Conservation (phyloP, 805 yeast species). For the Starmerella riodocensis region DNA sequence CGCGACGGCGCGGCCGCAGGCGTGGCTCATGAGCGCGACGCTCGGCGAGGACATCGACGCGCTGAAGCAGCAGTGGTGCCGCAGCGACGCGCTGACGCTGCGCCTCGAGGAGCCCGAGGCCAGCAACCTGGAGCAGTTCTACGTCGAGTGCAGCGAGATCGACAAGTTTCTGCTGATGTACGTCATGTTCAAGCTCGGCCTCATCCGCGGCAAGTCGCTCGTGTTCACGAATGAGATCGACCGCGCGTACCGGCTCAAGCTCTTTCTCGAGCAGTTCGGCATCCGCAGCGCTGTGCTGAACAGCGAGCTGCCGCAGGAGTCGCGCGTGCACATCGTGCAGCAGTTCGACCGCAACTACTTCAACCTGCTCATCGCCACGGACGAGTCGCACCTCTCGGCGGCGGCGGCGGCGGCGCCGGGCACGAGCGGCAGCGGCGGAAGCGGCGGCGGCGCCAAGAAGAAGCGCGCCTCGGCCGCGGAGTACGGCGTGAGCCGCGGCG, state of each 20-base stretch:
- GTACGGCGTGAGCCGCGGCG: constrained; percentile 92
- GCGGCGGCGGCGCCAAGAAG: constrained; percentile 7
- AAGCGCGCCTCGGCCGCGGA: too few species aligned
- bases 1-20: constrained; percentile 54
- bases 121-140: constrained; percentile 61
- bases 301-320: constrained; percentile 83
- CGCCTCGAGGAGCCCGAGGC: constrained; percentile 61
- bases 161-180: constrained; percentile 85
- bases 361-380: constrained; percentile 83
- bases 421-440: constrained; percentile 13
- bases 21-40: constrained; percentile 94
- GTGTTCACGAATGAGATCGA: constrained; percentile 88
- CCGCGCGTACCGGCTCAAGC: constrained; percentile 82
- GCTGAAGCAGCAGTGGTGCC: constrained; percentile 65
- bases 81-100: constrained; percentile 66
- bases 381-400: constrained; percentile 35
- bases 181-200: constrained; percentile 75
- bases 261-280: constrained; percentile 91
- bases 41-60: constrained; percentile 71
- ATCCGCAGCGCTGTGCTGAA: constrained; percentile 76
- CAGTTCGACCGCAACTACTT: constrained; percentile 86
- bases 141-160: constrained; percentile 72
- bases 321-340: constrained; percentile 88
- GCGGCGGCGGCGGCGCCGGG: constrained; percentile 28
- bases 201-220: constrained; percentile 82